Percentiles rank a stretch among this genome's conserved stretches.
phyloP scores from a whole-genome alignment of 192 early-diverging fungal genomes.

The Funneliformis geosporum region DNA sequence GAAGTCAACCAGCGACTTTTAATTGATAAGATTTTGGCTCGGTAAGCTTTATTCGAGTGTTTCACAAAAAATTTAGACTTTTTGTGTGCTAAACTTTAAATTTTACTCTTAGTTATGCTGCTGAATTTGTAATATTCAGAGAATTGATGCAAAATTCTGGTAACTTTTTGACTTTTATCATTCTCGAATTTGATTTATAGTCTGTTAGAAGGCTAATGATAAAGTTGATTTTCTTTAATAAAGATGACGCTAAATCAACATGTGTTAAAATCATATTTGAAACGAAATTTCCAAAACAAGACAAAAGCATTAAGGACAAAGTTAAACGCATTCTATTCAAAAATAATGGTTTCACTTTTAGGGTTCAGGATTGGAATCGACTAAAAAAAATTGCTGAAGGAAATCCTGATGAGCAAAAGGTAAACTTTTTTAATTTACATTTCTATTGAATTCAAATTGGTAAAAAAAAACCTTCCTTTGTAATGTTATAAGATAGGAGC shows the following conservation, averaged over 20 bases:
- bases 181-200: background rate
- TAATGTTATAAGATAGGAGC: constrained; percentile 58
- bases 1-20: too few species aligned
- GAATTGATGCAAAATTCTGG: constrained; percentile 76
- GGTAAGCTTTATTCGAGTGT: too few species aligned
- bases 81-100: too few species aligned
- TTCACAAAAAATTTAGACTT: too few species aligned
- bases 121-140: constrained; percentile 82
- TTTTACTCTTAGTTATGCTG: constrained; percentile 63
- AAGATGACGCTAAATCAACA: constrained; percentile 74
- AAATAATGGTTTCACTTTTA: constrained; percentile 84
- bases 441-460: background rate
- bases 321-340: constrained; percentile 60
- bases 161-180: constrained; percentile 16
- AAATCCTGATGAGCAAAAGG: constrained; percentile 77
- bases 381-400: constrained; percentile 88
- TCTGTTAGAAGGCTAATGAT: background rate
- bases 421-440: background rate
- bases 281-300: constrained; percentile 35
- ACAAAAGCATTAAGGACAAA: constrained; percentile 47
- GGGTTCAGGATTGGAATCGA: constrained; percentile 80
- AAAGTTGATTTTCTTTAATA: constrained; percentile 29
- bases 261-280: constrained; percentile 62
- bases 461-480: background rate
- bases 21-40: too few species aligned